Percentiles rank a stretch among this genome's conserved stretches.
Evolutionary conservation across 345 rosid genomes (phyloP).

Genomic region (Moricandia moricandioides): DNA sequence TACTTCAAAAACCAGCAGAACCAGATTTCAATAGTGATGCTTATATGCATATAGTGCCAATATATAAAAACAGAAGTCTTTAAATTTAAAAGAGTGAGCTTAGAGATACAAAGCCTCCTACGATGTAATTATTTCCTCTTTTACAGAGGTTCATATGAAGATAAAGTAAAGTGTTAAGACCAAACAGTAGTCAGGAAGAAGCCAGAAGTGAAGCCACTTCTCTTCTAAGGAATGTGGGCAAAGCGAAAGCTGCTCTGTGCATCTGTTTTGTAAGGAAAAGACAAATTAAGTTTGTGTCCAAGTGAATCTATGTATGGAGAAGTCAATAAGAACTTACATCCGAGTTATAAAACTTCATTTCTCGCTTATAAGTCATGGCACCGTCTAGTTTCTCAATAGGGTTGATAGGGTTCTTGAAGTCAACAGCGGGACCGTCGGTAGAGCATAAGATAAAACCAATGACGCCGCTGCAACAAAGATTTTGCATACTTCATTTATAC

Average conservation of each 20-base stretch:
- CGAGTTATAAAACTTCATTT: constrained; percentile 76
- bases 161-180: not conserved
- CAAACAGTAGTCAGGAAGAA: constrained; percentile 9
- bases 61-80: constrained; percentile 15
- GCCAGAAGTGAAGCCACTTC: constrained; percentile 57
- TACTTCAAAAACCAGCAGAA: constrained; percentile 89
- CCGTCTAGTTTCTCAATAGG: constrained; percentile 86
- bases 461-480: constrained; percentile 60
- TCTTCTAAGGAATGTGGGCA: constrained; percentile 79
- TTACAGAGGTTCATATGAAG: constrained; percentile 4
- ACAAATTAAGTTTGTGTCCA: not conserved
- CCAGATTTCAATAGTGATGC: constrained; percentile 79
- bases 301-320: not conserved
- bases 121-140: constrained; percentile 9
- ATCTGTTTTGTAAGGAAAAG: constrained; percentile 49
- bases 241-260: constrained; percentile 78
- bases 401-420: constrained; percentile 78
- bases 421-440: constrained; percentile 73
- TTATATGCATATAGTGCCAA: constrained; percentile 17
- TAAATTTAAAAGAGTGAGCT: constrained; percentile 6
- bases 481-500: not conserved
- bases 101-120: constrained; percentile 25
- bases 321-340: constrained; percentile 46
- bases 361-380: constrained; percentile 57
- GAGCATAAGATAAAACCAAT: constrained; percentile 88